Evolutionary conservation across 2,329 filamentous ascomycete genomes (phyloP), one percentile per base, ranked within the genome.

Genomic region (Orbilia ellipsospora): DNA sequence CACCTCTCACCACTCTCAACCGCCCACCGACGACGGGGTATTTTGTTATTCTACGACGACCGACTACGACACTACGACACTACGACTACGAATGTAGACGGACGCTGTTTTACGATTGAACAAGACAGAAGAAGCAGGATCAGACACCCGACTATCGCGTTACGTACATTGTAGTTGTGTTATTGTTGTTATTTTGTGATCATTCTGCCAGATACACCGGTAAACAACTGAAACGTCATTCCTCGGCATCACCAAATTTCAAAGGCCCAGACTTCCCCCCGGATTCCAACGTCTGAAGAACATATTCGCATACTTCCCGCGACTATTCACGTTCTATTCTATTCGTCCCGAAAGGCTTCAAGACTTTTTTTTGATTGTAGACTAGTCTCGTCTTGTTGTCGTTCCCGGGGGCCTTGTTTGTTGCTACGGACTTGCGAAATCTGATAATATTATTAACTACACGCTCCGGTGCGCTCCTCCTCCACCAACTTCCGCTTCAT

Each of bases 141-240:
- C 5, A 36, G 31, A 36, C 31, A 10, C 5, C 4, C 5, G 31
- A 36, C 31, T 23, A 54, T 54, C 51, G 23, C 51, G 26, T 26
- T 36, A 2, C 31, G 8, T 36, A 36, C 31, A 23, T 59, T 42
- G 54, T 15, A 16, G 20, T 42, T 40, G 20, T 56, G 15, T 16
- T 16, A 28, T 36, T 36, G 26, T 56, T 28, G n/a, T 40, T 18
- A 36, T 16, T 56, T 56, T 40, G 4, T 31, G 20, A 36, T 36
- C 44, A 10, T 26, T 23, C 40, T 26, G 55, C 36, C 57, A 63
- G 57, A 70, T 70, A 70, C 31, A 6, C 31, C 31, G 31, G 31
- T 36, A 36, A 70, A 70, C 66, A 70, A 70, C 60, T 70, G 66
- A 51, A 70, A 70, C 66, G 66, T 62, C 66, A 70, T 70, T 70